These are phyloP conservation scores for Phytophthora podocarpi DNA, from an alignment of 352 stramenopile genomes.

Conservation along the genomic window DNA sequence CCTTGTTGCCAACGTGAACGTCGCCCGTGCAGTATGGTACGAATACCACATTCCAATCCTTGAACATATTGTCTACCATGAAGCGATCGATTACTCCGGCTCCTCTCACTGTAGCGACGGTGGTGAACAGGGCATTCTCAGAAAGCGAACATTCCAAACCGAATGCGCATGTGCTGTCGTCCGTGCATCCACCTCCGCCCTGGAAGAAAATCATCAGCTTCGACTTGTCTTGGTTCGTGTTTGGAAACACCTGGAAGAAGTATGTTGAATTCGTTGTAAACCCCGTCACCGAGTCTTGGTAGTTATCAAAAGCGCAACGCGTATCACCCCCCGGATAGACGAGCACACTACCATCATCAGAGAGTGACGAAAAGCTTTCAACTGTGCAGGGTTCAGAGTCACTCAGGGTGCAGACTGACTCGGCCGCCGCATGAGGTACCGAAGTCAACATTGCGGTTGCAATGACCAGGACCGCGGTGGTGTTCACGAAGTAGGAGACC, in stretches of 20 bases:
- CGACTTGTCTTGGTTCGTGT: slow-evolving; percentile 42
- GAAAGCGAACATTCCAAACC: slow-evolving; percentile 47
- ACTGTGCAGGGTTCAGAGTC: slow-evolving; percentile 29
- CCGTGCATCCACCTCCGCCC: slow-evolving; percentile 56
- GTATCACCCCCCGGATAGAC: slow-evolving; percentile 50
- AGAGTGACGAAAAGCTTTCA: slow-evolving; percentile 28
- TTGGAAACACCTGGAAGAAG: slow-evolving; percentile 58
- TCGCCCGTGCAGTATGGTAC: slow-evolving; percentile 70
- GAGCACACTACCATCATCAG: slow-evolving; percentile 32
- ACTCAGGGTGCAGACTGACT: slow-evolving; percentile 29
- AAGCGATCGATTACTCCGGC: slow-evolving; percentile 51
- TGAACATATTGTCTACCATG: slow-evolving; percentile 53
- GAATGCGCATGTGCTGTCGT: slow-evolving; percentile 59
- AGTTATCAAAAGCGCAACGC: slow-evolving; percentile 51
- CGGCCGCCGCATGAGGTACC: not conserved
- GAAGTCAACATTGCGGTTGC: slow-evolving; percentile 1
- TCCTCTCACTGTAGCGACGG: slow-evolving; percentile 40
- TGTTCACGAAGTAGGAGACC: not conserved
- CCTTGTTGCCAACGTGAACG: slow-evolving; percentile 51
- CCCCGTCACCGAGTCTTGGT: slow-evolving; percentile 17
- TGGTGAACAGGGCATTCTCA: slow-evolving; percentile 40
- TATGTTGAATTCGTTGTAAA: slow-evolving; percentile 48
- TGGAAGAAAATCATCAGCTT: slow-evolving; percentile 69
- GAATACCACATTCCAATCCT: slow-evolving; percentile 71
- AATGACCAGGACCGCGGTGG: slow-evolving; percentile 11